phyloP scores from a whole-genome alignment of 768 basidiomycete genomes.

The Serendipita indica region DNA sequence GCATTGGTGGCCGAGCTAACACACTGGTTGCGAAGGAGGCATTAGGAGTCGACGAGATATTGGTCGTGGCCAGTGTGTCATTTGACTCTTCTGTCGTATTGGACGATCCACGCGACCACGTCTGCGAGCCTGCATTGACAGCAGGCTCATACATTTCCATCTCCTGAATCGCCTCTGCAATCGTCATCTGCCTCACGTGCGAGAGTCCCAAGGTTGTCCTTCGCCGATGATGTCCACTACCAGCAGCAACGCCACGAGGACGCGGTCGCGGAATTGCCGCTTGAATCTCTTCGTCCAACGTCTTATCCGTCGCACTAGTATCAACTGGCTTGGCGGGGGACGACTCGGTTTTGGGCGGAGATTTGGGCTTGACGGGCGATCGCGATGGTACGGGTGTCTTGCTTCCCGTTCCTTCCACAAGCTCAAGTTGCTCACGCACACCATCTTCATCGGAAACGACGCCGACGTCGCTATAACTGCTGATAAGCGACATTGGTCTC shows the following conservation, averaged over 20 bases:
- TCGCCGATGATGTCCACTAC: background rate
- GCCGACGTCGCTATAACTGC: background rate
- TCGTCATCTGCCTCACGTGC: background rate
- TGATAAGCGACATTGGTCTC: conserved; percentile 5
- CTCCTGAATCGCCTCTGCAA: background rate
- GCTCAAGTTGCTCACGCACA: background rate
- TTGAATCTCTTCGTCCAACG: background rate
- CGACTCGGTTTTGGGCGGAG: background rate
- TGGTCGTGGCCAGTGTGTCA: background rate
- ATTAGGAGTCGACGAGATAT: no score
- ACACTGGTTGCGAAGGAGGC: no score
- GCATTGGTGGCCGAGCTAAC: no score
- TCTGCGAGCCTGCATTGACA: background rate
- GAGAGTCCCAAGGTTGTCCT: background rate
- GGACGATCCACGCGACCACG: background rate
- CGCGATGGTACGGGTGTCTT: no score
- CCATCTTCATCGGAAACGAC: background rate
- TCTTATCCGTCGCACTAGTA: background rate
- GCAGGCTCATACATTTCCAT: background rate
- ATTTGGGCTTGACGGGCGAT: background rate
- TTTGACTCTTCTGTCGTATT: background rate
- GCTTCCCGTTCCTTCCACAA: background rate
- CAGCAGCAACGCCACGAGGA: background rate
- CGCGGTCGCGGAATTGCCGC: background rate
- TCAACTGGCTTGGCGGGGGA: background rate